phyloP scores from a whole-genome alignment of 768 basidiomycete species.

The Gloeophyllum trabeum region DNA sequence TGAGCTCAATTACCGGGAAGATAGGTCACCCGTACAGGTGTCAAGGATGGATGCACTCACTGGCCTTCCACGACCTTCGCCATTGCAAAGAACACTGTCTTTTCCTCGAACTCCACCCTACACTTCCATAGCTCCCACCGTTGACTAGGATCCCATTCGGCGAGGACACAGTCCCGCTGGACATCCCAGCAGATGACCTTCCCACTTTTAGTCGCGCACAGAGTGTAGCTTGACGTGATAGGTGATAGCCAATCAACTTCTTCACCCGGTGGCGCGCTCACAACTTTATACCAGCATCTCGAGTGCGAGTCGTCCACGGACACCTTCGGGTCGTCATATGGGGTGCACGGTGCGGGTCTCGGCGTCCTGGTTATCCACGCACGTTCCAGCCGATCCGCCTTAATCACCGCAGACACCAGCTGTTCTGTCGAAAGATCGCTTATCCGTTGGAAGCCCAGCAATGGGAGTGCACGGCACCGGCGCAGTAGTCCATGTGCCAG shows the following conservation, averaged over 20 bases:
- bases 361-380: conserved; percentile 55
- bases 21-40: background rate
- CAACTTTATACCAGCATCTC: conserved; percentile 73
- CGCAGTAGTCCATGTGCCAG: conserved; percentile 51
- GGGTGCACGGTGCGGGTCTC: conserved; percentile 28
- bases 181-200: conserved; percentile 75
- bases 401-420: conserved; percentile 52
- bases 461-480: conserved; percentile 56
- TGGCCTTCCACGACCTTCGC: conserved; percentile 44
- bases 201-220: conserved; percentile 70
- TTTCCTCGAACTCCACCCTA: conserved; percentile 61
- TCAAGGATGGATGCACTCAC: conserved; percentile 24
- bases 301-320: conserved; percentile 12
- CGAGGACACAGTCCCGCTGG: conserved; percentile 44
- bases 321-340: conserved; percentile 8
- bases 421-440: conserved; percentile 51
- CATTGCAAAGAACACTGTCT: conserved; percentile 68
- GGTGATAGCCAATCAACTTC: conserved; percentile 72
- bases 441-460: conserved; percentile 59
- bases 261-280: conserved; percentile 53
- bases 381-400: conserved; percentile 46
- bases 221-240: conserved; percentile 63
- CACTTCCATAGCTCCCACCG: conserved; percentile 74
- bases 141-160: conserved; percentile 53
- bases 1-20: too few relatives aligned